Conservation (phyloP, 208 protist genomes). For the Endotrypanum monterogeii region DNA sequence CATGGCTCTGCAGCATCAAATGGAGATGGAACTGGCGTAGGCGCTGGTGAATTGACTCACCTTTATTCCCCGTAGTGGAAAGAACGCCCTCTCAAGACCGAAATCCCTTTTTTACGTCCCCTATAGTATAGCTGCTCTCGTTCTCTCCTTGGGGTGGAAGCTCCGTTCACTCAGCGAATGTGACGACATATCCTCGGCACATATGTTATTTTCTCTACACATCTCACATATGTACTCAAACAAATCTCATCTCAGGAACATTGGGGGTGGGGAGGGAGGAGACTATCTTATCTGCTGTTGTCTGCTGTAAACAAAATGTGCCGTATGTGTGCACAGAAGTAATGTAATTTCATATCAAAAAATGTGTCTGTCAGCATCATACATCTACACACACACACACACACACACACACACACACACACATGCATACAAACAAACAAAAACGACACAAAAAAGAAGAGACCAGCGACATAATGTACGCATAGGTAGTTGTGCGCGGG, state of each 20-base stretch:
- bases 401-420: no score
- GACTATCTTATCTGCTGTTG: no score
- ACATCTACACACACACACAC: no score
- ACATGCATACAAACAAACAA: no score
- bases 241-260: neutral
- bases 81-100: neutral
- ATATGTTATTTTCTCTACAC: neutral
- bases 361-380: neutral
- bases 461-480: neutral
- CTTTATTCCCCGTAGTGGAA: neutral
- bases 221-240: no score
- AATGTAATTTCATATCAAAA: no score
- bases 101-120: neutral
- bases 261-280: neutral
- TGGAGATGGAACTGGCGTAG: slow-evolving; percentile 92
- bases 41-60: no score
- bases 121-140: no score
- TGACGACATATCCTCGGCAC: neutral
- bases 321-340: neutral
- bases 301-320: neutral
- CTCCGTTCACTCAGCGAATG: neutral
- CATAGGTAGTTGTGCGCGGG: neutral
- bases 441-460: neutral
- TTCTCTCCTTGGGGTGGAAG: neutral
- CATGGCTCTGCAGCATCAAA: slow-evolving; percentile 78